Base-by-base conservation (phyloP, 1,284 basidiomycete genomes). In the Ganoderma multipileum region DNA sequence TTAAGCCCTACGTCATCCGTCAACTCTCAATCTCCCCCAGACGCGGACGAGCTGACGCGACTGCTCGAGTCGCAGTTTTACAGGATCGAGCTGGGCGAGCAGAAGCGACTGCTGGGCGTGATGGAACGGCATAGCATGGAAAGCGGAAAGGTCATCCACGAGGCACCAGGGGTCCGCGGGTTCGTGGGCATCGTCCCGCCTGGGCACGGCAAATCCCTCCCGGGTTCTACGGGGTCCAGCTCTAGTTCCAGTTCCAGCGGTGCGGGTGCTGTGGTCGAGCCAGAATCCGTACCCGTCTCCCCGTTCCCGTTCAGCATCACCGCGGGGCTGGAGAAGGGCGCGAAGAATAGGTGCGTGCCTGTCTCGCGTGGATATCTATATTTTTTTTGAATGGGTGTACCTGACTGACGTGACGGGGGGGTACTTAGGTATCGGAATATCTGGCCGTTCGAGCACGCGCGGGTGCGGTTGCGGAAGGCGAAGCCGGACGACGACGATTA, bases 371-470 rank as follows among this genome's bases (percentile, higher is more conserved):
- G 1, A 23, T n/a, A n/a, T n/a, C n/a, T n/a, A n/a, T n/a, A n/a
- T n/a, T n/a, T n/a, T n/a, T 23, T 6, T 1, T 12, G 38, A 9
- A 30, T 2, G n/a, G n/a, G 42, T 28, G 36, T n/a, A 30, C 23
- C 38, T 52, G 38, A 54, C 50, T n/a, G n/a, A n/a, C n/a, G n/a
- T n/a, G n/a, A n/a, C n/a, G n/a, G n/a, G n/a, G 47, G 30, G 42
- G 8, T 2, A n/a, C 30, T 79, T 79, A 96, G 96, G 76, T 94
- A 94, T 80, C 88, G 88, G 50, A 95, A 98, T 77, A 97, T 98
- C 66, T 98, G 96, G 96, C 96, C 96, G 0, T 98, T 97, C 76
- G 96, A 98, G 76, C 95, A 96, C 77, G 91, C 94, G 18, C 91
- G 95, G 30, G 95, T 97, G 3, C 87, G 91, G 54, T 82, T 98